Base-by-base conservation (phyloP, 2,329 filamentous ascomycete species). In the Botrytis aclada region DNA sequence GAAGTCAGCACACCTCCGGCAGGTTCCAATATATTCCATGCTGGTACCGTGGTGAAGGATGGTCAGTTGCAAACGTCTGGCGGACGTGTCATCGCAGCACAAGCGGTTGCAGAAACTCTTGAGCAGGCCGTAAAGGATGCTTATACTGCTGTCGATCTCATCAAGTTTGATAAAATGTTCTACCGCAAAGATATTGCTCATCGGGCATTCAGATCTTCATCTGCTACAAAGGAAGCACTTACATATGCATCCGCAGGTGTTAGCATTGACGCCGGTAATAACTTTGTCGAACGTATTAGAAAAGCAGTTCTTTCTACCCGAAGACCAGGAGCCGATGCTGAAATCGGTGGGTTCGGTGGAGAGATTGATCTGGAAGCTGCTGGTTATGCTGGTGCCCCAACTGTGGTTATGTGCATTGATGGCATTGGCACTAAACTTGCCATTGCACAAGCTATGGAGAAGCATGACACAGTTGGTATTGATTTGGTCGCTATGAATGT, bases 351-450 rank as follows among this genome's bases (percentile, higher is more conserved):
- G 3, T 99, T 99, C 79, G 96, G 96, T 67, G 96, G 96, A 45
- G 90, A 93, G 76, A 90, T 97, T 74, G 92, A 96, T 80, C 86
- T 98, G 22, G 85, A 90, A 10, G 88, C 88, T 67, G 92, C 93
- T 20, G 92, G 93, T 70, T 97, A 93, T 80, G 84, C 86, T 9
- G 86, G 89, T 73, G 88, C 92, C 0, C 95, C 95, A 18, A 91
- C 95, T 72, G 84, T 98, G 39, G 93, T 98, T n/a, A 93, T 56
- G 93, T 72, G 95, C 94, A 98, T 98, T 76, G 96, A 99, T 81
- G 96, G 96, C 70, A 94, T 98, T 54, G 96, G 95, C 74, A 98
- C 95, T 66, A 98, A 98, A 85, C 91, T 98, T 78, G 97, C 97
- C 87, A 93, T 99, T 79, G 96, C 96, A 0, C 95, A 98, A 81